phyloP scores from a whole-genome alignment of 768 basidiomycete genomes.

The Epithele typhae region DNA sequence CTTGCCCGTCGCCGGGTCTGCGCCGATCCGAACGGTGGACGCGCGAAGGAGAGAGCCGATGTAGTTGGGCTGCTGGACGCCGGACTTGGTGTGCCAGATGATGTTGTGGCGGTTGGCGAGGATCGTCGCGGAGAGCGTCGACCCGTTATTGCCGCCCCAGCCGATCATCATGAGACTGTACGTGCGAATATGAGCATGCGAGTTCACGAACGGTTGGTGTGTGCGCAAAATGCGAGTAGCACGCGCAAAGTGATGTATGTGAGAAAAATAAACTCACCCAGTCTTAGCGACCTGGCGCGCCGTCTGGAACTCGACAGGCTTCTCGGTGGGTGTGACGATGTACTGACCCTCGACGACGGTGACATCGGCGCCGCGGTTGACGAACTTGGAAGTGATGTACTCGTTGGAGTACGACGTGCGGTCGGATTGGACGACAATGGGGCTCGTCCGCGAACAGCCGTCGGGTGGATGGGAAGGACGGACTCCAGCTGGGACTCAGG shows the following conservation, averaged over 20 bases:
- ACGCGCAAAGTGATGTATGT: conserved; percentile 1
- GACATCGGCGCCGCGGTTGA: conserved; percentile 75
- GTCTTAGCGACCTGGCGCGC: conserved; percentile 81
- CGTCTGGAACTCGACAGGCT: conserved; percentile 90
- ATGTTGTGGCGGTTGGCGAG: conserved; percentile 96
- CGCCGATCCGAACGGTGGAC: conserved; percentile 89
- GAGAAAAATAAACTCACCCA: conserved; percentile 59
- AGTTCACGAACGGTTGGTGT: background rate
- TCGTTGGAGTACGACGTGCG: conserved; percentile 79
- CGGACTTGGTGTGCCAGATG: conserved; percentile 90
- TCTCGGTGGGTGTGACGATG: conserved; percentile 72
- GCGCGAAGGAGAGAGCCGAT: conserved; percentile 95
- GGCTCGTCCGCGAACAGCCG: conserved; percentile 70
- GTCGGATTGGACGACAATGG: conserved; percentile 77
- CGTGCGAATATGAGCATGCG: conserved; percentile 8
- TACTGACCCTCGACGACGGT: conserved; percentile 69
- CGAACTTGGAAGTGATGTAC: conserved; percentile 77
- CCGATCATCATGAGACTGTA: conserved; percentile 94
- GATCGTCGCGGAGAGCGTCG: conserved; percentile 90
- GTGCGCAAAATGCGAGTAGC: conserved; percentile 2
- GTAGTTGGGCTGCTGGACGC: conserved; percentile 93
- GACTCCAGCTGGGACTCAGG: conserved; percentile 72
- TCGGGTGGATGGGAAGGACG: conserved; percentile 73
- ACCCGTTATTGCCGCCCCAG: conserved; percentile 95
- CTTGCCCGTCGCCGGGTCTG: conserved; percentile 73